These are phyloP conservation scores for Vanrija sp. DNA, from an alignment of 1,284 basidiomycete genomes.

Conservation along the genomic window DNA sequence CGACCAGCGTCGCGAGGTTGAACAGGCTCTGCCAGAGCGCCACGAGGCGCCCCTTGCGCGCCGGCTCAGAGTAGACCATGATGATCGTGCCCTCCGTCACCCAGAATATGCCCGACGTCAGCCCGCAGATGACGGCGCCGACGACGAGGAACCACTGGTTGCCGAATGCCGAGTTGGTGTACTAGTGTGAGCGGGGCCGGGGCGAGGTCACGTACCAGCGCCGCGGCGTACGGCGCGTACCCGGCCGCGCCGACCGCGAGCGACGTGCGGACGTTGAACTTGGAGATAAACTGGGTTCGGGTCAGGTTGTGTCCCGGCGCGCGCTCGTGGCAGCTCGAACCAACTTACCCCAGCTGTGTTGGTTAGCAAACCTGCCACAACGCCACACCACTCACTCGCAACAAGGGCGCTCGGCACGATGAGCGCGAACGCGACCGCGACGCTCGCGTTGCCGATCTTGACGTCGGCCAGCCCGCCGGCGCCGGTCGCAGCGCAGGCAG, in stretches of 20 bases:
- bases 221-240: constrained; percentile 43
- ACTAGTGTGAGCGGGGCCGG: constrained; percentile 1
- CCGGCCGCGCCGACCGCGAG: constrained; percentile 40
- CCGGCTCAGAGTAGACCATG: constrained; percentile 34
- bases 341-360: constrained; percentile 2
- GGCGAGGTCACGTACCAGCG: constrained; percentile 32
- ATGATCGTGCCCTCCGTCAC: constrained; percentile 31
- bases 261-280: constrained; percentile 28
- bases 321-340: constrained; percentile 10
- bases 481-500: constrained; percentile 35
- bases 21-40: constrained; percentile 44
- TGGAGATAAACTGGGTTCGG: constrained; percentile 25
- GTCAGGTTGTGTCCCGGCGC: background rate
- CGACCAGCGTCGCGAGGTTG: constrained; percentile 36
- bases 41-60: constrained; percentile 37
- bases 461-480: constrained; percentile 31
- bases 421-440: constrained; percentile 38
- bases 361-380: constrained; percentile 5
- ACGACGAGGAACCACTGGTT: constrained; percentile 44
- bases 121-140: constrained; percentile 46
- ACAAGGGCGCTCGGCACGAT: constrained; percentile 42
- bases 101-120: constrained; percentile 43
- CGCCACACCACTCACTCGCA: constrained; percentile 9
- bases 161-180: constrained; percentile 24
- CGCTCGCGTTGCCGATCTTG: constrained; percentile 41